These are phyloP conservation scores for Colletotrichum sp. DNA, from an alignment of 2,329 filamentous ascomycete species.

Conservation along the genomic window DNA sequence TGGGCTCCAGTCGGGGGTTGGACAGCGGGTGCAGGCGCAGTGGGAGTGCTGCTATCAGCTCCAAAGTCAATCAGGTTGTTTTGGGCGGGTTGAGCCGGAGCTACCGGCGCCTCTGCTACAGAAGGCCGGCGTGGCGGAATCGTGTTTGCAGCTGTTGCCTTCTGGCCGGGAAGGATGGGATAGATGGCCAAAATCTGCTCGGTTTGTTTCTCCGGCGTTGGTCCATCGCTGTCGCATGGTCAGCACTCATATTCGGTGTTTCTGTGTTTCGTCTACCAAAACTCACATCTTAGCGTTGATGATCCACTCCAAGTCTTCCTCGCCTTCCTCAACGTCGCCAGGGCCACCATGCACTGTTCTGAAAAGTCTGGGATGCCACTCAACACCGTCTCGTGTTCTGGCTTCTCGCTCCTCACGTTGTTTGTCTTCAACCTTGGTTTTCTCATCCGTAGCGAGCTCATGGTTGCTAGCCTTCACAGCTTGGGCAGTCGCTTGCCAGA, in stretches of 20 bases:
- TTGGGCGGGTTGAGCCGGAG: slow-evolving; percentile 29
- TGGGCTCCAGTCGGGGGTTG: background rate
- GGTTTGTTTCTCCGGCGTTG: slow-evolving; percentile 70
- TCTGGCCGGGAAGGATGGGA: slow-evolving; percentile 82
- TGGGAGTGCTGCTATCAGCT: slow-evolving; percentile 4
- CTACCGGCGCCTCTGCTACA: slow-evolving; percentile 14
- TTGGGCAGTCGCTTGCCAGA: slow-evolving; percentile 83
- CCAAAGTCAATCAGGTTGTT: slow-evolving; percentile 63
- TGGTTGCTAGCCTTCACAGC: slow-evolving; percentile 88
- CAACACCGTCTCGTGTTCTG: slow-evolving; percentile 76
- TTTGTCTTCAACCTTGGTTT: slow-evolving; percentile 92
- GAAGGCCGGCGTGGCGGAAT: slow-evolving; percentile 51
- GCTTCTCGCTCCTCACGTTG: slow-evolving; percentile 88
- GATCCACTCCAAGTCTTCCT: slow-evolving; percentile 94
- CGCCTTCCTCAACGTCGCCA: slow-evolving; percentile 75
- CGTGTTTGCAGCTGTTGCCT: slow-evolving; percentile 54
- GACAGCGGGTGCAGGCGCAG: background rate
- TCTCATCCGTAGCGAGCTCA: slow-evolving; percentile 88
- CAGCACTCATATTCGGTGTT: background rate
- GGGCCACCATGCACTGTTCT: slow-evolving; percentile 73
- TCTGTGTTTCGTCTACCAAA: background rate
- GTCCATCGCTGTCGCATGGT: slow-evolving; percentile 55
- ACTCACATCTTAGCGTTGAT: slow-evolving; percentile 82
- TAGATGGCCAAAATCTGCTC: slow-evolving; percentile 88
- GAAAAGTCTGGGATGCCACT: slow-evolving; percentile 91